Conservation (phyloP, 1,284 basidiomycete species). For the Agroathelia rolfsii region DNA sequence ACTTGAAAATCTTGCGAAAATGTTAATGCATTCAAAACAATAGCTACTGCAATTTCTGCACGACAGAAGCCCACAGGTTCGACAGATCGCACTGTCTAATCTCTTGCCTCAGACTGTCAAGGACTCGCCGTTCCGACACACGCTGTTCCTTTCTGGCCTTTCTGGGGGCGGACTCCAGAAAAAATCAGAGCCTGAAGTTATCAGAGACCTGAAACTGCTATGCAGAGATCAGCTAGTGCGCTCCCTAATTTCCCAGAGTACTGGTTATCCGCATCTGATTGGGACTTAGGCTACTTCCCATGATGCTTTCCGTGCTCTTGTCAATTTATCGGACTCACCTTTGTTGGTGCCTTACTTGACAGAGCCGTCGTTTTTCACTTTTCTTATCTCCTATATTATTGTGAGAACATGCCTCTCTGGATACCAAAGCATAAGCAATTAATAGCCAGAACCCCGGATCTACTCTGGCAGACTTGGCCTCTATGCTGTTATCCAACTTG, state of each 20-base stretch:
- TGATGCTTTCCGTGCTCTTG: slow-evolving; percentile 88
- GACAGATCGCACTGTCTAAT: slow-evolving; percentile 80
- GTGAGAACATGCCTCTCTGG: slow-evolving; percentile 36
- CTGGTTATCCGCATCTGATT: no score
- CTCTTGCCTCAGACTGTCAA: slow-evolving; percentile 73
- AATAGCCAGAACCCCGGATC: slow-evolving; percentile 71
- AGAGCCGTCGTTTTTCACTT: slow-evolving; percentile 70
- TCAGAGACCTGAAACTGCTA: slow-evolving; percentile 71
- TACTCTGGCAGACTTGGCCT: slow-evolving; percentile 85
- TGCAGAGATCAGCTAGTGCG: slow-evolving; percentile 79
- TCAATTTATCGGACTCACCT: slow-evolving; percentile 88
- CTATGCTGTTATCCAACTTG: slow-evolving; percentile 95
- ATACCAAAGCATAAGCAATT: slow-evolving; percentile 11
- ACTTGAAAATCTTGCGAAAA: no score
- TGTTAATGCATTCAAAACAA: no score
- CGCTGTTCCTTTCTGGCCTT: slow-evolving; percentile 64
- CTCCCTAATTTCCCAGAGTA: no score
- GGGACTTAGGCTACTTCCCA: slow-evolving; percentile 93
- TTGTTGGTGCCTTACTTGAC: slow-evolving; percentile 62
- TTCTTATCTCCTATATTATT: slow-evolving; percentile 86
- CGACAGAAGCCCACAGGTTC: slow-evolving; percentile 80
- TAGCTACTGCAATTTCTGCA: slow-evolving; percentile 81
- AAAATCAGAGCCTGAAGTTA: slow-evolving; percentile 56
- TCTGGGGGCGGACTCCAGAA: slow-evolving; percentile 45
- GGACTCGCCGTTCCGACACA: slow-evolving; percentile 57